phyloP scores from a whole-genome alignment of 768 basidiomycete species.

The Suillus fuscotomentosus region DNA sequence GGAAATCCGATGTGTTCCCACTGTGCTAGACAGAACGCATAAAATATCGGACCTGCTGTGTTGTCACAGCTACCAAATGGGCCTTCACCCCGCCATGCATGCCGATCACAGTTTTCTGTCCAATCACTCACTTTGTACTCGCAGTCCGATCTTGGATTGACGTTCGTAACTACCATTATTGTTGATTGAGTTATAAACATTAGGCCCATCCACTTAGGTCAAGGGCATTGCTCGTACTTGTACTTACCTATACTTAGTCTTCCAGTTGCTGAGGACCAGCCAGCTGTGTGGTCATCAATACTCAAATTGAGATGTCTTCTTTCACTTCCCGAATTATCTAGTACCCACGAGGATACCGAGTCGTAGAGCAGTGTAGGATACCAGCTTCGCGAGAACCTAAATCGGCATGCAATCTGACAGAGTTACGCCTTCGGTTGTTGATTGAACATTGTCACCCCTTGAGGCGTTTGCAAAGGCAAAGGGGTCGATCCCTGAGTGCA shows the following conservation, averaged over 20 bases:
- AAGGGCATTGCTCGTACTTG: not conserved
- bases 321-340: not conserved
- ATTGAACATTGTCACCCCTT: not conserved
- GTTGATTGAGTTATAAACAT: constrained; percentile 1
- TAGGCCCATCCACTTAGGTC: not conserved
- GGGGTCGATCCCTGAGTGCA: not conserved
- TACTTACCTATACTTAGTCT: not conserved
- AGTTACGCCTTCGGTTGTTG: not conserved
- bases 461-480: not conserved
- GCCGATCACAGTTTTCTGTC: constrained; percentile 19
- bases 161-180: not conserved
- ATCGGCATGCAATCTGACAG: not conserved
- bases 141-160: constrained; percentile 75
- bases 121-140: constrained; percentile 65
- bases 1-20: constrained; percentile 19
- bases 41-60: constrained; percentile 1
- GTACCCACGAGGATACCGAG: not conserved
- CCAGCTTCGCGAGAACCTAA: not conserved
- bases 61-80: not conserved
- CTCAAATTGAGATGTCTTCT: not conserved
- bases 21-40: constrained; percentile 17
- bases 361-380: too few species aligned
- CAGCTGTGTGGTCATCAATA: not conserved
- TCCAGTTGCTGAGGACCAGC: not conserved
- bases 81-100: constrained; percentile 7